Conservation (phyloP, 2,329 filamentous ascomycete genomes). For the Cryoendolithus antarcticus region DNA sequence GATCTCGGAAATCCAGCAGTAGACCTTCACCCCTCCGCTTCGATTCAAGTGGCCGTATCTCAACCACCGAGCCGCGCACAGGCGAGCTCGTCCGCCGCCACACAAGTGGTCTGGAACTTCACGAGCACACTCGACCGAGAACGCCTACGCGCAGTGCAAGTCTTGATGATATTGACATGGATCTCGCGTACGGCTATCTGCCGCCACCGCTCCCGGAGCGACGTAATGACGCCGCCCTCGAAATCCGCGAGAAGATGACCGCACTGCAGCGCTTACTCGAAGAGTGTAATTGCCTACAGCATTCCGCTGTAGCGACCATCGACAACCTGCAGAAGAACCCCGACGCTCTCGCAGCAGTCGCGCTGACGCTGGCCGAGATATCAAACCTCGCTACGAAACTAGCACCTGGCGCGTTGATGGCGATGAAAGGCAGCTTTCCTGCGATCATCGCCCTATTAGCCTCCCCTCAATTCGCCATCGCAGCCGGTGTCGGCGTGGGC, state of each 20-base stretch:
- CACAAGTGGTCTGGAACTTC: constrained; percentile 24
- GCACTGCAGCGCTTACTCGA: constrained; percentile 67
- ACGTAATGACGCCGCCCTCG: constrained; percentile 39
- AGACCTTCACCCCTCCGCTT: constrained; percentile 20
- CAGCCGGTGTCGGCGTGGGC: constrained; percentile 75
- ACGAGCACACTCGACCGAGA: constrained; percentile 9
- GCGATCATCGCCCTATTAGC: constrained; percentile 76
- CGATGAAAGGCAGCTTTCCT: constrained; percentile 70
- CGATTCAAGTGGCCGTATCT: constrained; percentile 8
- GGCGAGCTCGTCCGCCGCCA: constrained; percentile 32
- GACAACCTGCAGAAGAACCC: constrained; percentile 68
- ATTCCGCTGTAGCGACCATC: constrained; percentile 74
- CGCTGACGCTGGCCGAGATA: constrained; percentile 82
- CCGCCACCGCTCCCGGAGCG: constrained; percentile 52
- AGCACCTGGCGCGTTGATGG: constrained; percentile 63
- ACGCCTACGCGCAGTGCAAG: constrained; percentile 24
- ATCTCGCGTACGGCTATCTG: constrained; percentile 78
- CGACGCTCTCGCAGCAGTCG: constrained; percentile 86
- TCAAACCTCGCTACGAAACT: constrained; percentile 71
- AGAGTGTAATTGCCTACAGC: constrained; percentile 79
- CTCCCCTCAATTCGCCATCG: constrained; percentile 88
- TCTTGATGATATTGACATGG: constrained; percentile 60
- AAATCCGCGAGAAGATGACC: constrained; percentile 56
- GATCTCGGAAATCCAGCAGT: constrained; percentile 7
- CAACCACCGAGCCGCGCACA: constrained; percentile 15